Evolutionary conservation across 768 basidiomycete genomes (phyloP), one percentile per base, ranked within the genome.

Genomic region (Grammothele lineata): DNA sequence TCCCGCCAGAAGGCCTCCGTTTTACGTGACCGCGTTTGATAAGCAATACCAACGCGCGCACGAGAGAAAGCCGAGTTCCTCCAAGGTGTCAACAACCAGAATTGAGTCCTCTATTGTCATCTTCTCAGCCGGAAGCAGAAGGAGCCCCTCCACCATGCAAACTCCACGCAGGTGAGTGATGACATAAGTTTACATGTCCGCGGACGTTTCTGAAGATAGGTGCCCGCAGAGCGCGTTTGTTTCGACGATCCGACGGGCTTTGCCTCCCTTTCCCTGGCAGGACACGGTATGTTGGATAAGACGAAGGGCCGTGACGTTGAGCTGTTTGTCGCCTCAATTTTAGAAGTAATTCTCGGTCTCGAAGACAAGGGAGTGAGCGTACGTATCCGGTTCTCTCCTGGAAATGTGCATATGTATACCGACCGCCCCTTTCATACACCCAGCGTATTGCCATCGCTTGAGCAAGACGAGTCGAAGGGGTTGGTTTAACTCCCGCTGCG

Each of bases 391-490:
- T 30, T 30, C 8, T 14, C 8, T 30, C 14, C 14, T 14, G 27
- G n/a, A n/a, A 7, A 30, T 7, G 27, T 14, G 27, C 27, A 30
- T 30, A 30, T n/a, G n/a, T n/a, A n/a, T 19, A 1, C 24, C 30
- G 22, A 27, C 25, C 24, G 15, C 14, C 7, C 1, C 2, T 7
- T 18, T 23, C 27, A 26, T 22, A 10, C 27, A 14, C 37, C 8
- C 38, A 70, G 68, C 68, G 70, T 19, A 69, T 70, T 23, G 70
- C 70, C 81, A 88, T 89, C 41, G 82, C 84, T 0, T 73, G 81
- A 0, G 86, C 87, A 9, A 92, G 92, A 69, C n/a, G n/a, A n/a
- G n/a, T n/a, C n/a, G n/a, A n/a, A 54, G 92, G 83, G 90, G 90
- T 3, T 89, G 87, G 80, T 75, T 71, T 14, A 71, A 87, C 45